phyloP scores from a whole-genome alignment of 768 basidiomycete species.

The Tubosaeta sp. region DNA sequence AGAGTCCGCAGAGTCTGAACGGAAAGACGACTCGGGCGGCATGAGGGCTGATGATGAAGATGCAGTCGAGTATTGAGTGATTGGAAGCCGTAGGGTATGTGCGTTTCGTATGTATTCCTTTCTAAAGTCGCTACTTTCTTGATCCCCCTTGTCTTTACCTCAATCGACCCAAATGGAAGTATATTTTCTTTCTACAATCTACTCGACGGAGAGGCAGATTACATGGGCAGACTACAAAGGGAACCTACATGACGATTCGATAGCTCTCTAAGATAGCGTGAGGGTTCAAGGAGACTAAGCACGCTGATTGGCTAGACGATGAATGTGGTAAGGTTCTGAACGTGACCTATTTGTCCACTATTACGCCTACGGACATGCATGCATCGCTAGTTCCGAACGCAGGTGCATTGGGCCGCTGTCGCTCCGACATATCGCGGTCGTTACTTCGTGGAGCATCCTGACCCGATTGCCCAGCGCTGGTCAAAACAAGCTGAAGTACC shows the following conservation, averaged over 20 bases:
- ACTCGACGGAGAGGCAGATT: neutral
- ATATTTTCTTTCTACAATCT: neutral
- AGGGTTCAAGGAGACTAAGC: no score
- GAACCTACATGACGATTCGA: no score
- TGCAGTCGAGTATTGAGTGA: constrained; percentile 67
- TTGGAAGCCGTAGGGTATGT: constrained; percentile 25
- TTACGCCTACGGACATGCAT: no score
- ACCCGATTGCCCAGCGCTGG: neutral
- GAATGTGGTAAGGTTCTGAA: neutral
- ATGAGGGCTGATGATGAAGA: constrained; percentile 74
- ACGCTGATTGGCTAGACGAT: neutral
- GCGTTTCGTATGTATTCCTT: constrained; percentile 22
- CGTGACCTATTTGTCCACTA: no score
- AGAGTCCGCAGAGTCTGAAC: constrained; percentile 39
- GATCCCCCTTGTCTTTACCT: constrained; percentile 12
- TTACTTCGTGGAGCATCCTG: no score
- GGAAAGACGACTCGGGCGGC: constrained; percentile 49
- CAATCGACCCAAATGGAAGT: constrained; percentile 9
- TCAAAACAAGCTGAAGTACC: neutral
- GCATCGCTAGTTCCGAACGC: no score
- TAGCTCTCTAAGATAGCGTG: no score
- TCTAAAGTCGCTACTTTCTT: constrained; percentile 13
- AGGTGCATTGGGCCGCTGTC: no score
- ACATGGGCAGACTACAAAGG: neutral
- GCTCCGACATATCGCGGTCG: no score